Conservation (phyloP, 2,329 filamentous ascomycete genomes). For the Plectosphaerella plurivora region DNA sequence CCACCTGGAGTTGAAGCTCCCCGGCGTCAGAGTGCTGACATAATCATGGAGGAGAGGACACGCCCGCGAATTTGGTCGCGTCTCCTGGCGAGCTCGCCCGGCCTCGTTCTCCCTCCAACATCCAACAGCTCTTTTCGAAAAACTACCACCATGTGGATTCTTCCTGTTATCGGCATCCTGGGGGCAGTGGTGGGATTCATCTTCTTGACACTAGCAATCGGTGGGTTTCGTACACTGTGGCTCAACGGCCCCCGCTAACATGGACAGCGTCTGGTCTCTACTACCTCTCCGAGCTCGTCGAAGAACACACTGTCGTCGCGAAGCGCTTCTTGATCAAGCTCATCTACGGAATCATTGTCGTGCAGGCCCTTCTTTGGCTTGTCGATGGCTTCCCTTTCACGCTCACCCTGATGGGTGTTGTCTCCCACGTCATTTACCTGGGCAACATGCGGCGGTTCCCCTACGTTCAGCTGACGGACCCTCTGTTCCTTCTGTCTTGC, state of each 20-base stretch:
- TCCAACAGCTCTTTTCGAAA: not conserved
- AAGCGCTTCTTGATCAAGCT: conserved; percentile 81
- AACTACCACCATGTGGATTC: conserved; percentile 75
- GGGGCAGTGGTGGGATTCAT: conserved; percentile 85
- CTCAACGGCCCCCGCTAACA: not conserved
- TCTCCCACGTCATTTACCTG: conserved; percentile 79
- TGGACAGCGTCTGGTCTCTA: conserved; percentile 85
- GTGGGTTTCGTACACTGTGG: conserved; percentile 36
- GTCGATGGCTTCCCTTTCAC: conserved; percentile 82
- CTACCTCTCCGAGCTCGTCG: conserved; percentile 95
- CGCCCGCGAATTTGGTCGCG: not conserved
- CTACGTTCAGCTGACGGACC: conserved; percentile 81
- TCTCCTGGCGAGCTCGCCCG: not conserved
- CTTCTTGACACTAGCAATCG: conserved; percentile 92
- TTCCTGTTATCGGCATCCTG: conserved; percentile 85
- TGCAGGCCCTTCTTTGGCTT: conserved; percentile 71
- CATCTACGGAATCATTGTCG: conserved; percentile 74
- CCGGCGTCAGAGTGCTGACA: not conserved
- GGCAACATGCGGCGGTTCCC: conserved; percentile 75
- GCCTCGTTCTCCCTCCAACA: conserved; percentile 6
- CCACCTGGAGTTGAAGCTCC: not conserved
- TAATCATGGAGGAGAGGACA: conserved; percentile 3
- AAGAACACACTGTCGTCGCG: conserved; percentile 92
- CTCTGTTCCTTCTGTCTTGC: conserved; percentile 80
- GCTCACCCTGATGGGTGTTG: conserved; percentile 69